These are phyloP conservation scores for Bretschneidera sinensis DNA, from an alignment of 345 rosid genomes.

Conservation along the genomic window DNA sequence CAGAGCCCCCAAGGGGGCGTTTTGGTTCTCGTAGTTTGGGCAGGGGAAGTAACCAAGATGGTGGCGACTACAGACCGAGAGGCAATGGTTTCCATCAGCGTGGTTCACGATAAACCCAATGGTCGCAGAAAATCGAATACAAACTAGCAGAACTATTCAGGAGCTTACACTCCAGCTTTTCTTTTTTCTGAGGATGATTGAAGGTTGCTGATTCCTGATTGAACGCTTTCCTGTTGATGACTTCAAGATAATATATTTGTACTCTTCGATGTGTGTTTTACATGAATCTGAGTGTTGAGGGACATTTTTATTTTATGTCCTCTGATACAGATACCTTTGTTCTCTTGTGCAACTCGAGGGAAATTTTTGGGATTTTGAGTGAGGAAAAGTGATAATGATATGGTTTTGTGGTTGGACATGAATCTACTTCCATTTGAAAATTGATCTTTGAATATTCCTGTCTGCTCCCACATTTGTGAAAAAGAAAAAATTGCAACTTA, in stretches of 20 bases:
- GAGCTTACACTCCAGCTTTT: constrained; percentile 16
- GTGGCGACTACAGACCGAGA: constrained; percentile 59
- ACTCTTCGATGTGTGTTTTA: constrained; percentile 21
- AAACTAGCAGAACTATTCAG: constrained; percentile 5
- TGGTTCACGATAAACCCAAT: constrained; percentile 33
- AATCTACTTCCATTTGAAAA: neutral
- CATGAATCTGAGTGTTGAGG: constrained; percentile 18
- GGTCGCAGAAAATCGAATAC: neutral
- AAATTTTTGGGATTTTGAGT: constrained; percentile 14
- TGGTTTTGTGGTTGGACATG: constrained; percentile 3
- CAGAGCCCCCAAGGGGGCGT: constrained; percentile 67
- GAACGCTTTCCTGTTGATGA: constrained; percentile 12
- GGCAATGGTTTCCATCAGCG: constrained; percentile 70
- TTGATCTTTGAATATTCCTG: too few species aligned
- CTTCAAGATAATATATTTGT: constrained; percentile 21
- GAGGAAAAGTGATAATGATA: neutral
- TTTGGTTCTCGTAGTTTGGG: constrained; percentile 51
- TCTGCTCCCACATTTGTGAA: too few species aligned
- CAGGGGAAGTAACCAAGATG: constrained; percentile 63
- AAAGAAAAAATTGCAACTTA: too few species aligned
- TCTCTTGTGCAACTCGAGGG: constrained; percentile 39
- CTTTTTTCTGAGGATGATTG: constrained; percentile 8
- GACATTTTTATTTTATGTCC: constrained; percentile 4
- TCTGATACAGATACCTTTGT: constrained; percentile 4
- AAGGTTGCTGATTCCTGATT: constrained; percentile 22